phyloP scores from a whole-genome alignment of 1,284 basidiomycete genomes.

The Wallemia hederae region DNA sequence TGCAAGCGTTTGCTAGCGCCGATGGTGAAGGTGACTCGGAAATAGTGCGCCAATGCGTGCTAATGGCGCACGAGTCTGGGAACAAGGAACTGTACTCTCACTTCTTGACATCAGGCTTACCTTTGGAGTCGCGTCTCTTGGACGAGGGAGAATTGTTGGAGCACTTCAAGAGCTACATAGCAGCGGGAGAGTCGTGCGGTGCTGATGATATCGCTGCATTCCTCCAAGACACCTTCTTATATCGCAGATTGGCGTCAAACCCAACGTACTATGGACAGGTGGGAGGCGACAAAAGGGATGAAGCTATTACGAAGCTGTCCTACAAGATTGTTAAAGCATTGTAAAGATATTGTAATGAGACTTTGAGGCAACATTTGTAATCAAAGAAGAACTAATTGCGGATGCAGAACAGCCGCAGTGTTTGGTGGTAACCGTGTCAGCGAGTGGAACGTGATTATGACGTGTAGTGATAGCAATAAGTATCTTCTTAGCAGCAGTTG shows the following conservation, averaged over 20 bases:
- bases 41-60: slow-evolving; percentile 28
- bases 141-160: slow-evolving; percentile 20
- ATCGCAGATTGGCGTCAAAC: slow-evolving; percentile 40
- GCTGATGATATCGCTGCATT: slow-evolving; percentile 44
- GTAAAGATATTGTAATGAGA: no score
- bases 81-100: slow-evolving; percentile 43
- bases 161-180: slow-evolving; percentile 12
- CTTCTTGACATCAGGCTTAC: slow-evolving; percentile 58
- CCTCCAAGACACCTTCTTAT: slow-evolving; percentile 54
- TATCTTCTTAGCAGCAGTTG: no score
- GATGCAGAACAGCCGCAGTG: no score
- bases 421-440: no score
- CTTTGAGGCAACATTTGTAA: no score
- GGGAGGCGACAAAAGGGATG: slow-evolving; percentile 22
- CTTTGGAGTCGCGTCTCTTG: slow-evolving; percentile 49
- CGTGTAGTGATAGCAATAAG: no score
- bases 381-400: no score
- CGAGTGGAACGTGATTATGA: no score
- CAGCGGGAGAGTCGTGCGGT: slow-evolving; percentile 18
- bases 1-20: slow-evolving; percentile 59
- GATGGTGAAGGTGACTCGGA: slow-evolving; percentile 17
- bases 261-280: slow-evolving; percentile 85
- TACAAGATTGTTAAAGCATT: no score
- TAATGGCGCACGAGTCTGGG: slow-evolving; percentile 57
- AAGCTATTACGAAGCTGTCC: neutral